A percentile compares a stretch with the other conserved stretches of the same genome.
Evolutionary conservation across 2,329 filamentous ascomycete genomes (phyloP).

Genomic region (Colletotrichum simmondsii): DNA sequence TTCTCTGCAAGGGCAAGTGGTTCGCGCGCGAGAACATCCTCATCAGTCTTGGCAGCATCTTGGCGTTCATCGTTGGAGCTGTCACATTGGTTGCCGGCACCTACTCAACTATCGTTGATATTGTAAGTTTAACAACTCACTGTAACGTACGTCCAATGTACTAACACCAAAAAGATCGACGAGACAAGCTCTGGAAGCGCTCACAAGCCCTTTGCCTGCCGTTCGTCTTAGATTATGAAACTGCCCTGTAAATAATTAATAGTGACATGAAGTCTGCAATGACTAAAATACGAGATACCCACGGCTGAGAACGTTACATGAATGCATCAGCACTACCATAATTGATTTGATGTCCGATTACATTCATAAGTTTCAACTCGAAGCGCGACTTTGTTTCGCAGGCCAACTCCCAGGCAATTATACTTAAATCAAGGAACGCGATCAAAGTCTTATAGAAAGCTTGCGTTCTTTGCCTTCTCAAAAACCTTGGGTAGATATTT

Average conservation of each 20-base stretch:
- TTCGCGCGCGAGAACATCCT: conserved; percentile 40
- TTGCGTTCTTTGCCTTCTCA: too few relatives aligned
- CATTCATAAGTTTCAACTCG: background rate
- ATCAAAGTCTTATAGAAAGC: too few relatives aligned
- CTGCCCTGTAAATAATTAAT: background rate
- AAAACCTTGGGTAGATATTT: too few relatives aligned
- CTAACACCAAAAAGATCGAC: conserved; percentile 32
- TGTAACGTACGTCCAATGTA: too few relatives aligned
- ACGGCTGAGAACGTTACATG: background rate
- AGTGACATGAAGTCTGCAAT: background rate
- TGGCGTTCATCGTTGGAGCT: conserved; percentile 42
- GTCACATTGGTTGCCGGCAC: conserved; percentile 43
- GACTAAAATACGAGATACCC: conserved; percentile 21
- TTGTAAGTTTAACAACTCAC: conserved; percentile 38
- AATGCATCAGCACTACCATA: background rate
- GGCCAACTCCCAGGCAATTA: too few relatives aligned
- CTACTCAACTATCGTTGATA: conserved; percentile 43
- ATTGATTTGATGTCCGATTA: background rate
- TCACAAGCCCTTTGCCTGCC: conserved; percentile 32
- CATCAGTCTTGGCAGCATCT: conserved; percentile 38
- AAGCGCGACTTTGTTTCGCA: too few relatives aligned
- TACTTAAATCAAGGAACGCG: too few relatives aligned
- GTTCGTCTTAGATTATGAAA: conserved; percentile 6
- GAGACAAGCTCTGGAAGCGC: conserved; percentile 30
- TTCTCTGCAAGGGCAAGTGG: conserved; percentile 36